Conservation (phyloP, 305 asterid species). For the Fraxinus angustifolia region DNA sequence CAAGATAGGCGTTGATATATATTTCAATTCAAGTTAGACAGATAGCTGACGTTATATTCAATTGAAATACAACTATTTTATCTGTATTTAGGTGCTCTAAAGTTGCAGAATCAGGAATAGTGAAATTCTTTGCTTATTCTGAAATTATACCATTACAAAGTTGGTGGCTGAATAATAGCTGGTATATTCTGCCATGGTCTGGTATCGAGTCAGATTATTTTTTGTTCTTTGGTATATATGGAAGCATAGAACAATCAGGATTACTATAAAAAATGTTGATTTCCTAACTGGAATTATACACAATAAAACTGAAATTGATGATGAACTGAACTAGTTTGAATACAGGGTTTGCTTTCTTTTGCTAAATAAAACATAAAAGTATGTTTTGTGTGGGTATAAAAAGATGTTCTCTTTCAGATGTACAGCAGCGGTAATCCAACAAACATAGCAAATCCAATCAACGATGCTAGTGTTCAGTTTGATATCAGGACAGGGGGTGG, state of each 20-base stretch:
- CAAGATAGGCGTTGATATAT: background rate
- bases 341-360: background rate
- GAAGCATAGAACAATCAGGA: background rate
- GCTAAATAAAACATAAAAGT: background rate
- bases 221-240: background rate
- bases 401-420: slow-evolving; percentile 56
- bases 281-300: background rate
- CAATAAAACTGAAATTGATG: background rate
- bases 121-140: background rate
- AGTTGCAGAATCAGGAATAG: background rate
- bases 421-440: slow-evolving; percentile 99
- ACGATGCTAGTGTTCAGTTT: slow-evolving; percentile 79
- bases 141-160: background rate
- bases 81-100: background rate
- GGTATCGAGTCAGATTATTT: background rate
- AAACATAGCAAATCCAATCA: slow-evolving; percentile 92
- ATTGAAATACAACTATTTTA: background rate
- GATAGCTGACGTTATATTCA: background rate
- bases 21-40: background rate
- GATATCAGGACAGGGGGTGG: slow-evolving; percentile 81
- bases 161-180: background rate
- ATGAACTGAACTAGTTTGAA: background rate
- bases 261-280: background rate
- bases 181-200: background rate
- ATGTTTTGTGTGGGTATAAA: slow-evolving; percentile 1